Conservation (phyloP, 2,329 filamentous ascomycete genomes). For the Leptodontidium sp. region DNA sequence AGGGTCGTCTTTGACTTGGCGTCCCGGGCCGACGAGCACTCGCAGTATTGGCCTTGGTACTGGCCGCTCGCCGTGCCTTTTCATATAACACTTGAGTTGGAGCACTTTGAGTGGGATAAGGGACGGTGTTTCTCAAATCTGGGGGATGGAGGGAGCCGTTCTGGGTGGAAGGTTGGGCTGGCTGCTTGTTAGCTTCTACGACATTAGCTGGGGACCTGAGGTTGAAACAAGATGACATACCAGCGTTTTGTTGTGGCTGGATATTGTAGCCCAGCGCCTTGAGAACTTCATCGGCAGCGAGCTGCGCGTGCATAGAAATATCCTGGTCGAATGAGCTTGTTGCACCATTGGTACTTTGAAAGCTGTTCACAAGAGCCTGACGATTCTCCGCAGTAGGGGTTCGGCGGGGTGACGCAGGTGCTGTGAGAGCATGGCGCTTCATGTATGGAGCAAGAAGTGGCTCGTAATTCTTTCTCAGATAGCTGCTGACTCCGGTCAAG, state of each 20-base stretch:
- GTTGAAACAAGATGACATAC: background rate
- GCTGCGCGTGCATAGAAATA: conserved; percentile 21
- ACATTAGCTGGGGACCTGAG: background rate
- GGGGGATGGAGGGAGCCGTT: background rate
- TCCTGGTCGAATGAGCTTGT: conserved; percentile 18
- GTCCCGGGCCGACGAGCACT: conserved; percentile 59
- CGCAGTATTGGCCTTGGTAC: conserved; percentile 59
- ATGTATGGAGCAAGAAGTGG: conserved; percentile 57
- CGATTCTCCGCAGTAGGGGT: conserved; percentile 1
- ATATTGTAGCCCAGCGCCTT: conserved; percentile 15
- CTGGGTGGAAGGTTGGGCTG: background rate
- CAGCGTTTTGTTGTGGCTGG: background rate
- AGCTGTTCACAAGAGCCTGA: background rate
- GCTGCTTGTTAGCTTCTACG: background rate
- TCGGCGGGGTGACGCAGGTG: conserved; percentile 34
- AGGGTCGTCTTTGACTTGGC: conserved; percentile 73
- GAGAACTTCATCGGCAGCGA: conserved; percentile 19
- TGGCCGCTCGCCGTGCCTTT: conserved; percentile 61
- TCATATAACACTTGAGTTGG: conserved; percentile 66
- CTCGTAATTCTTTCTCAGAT: conserved; percentile 66
- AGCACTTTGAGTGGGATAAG: conserved; percentile 45
- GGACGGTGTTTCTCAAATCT: conserved; percentile 14
- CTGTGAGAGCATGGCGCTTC: conserved; percentile 43
- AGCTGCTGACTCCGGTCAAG: conserved; percentile 63
- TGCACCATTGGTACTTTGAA: conserved; percentile 11